Evolutionary conservation across 2,329 filamentous ascomycete species (phyloP).

Genomic region (Aaosphaeria arxii): DNA sequence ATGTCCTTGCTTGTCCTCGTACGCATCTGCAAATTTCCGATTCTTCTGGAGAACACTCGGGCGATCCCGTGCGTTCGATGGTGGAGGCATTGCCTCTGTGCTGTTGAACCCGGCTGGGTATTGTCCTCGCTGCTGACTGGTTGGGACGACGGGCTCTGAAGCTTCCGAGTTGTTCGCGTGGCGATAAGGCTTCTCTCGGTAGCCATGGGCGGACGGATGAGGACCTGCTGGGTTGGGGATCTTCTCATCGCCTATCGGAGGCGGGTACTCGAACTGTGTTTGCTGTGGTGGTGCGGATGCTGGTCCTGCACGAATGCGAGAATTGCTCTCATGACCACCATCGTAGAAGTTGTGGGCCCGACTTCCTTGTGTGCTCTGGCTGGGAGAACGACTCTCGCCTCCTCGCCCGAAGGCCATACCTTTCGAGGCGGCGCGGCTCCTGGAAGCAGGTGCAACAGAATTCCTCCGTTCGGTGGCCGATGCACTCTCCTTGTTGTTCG

Average conservation of each 20-base stretch:
- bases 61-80: slow-evolving; percentile 19
- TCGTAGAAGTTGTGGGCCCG: slow-evolving; percentile 44
- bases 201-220: slow-evolving; percentile 19
- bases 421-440: slow-evolving; percentile 23
- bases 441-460: slow-evolving; percentile 20
- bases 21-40: slow-evolving; percentile 81
- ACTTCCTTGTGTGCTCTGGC: slow-evolving; percentile 44
- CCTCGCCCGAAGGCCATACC: slow-evolving; percentile 45
- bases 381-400: slow-evolving; percentile 42
- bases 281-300: slow-evolving; percentile 35
- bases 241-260: slow-evolving; percentile 33
- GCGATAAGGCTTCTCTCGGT: slow-evolving; percentile 6
- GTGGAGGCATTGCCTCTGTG: slow-evolving; percentile 8
- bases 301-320: slow-evolving; percentile 23
- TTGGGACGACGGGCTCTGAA: slow-evolving; percentile 24
- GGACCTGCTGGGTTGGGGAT: slow-evolving; percentile 31
- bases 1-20: slow-evolving; percentile 67
- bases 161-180: slow-evolving; percentile 34
- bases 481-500: slow-evolving; percentile 34
- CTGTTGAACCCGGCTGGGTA: slow-evolving; percentile 42
- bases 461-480: slow-evolving; percentile 34
- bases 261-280: slow-evolving; percentile 32
- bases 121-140: slow-evolving; percentile 22
- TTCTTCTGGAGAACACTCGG: slow-evolving; percentile 75
- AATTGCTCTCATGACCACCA: slow-evolving; percentile 31